Conservation (phyloP, 2,329 filamentous ascomycete genomes). For the Alternaria tenuissima region DNA sequence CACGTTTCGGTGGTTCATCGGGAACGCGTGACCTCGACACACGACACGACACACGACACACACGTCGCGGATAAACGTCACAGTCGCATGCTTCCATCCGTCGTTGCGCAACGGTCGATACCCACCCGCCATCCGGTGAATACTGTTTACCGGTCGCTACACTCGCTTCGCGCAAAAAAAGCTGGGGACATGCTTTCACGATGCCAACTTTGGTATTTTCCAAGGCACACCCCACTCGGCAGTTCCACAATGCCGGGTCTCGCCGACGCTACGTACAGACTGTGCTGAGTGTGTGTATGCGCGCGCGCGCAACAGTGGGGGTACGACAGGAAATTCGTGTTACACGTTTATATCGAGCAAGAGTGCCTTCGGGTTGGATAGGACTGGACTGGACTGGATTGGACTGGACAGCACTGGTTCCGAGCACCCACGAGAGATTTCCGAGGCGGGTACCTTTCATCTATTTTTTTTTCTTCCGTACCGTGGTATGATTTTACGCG, state of each 20-base stretch:
- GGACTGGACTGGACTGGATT: too few relatives aligned
- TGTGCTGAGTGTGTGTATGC: too few relatives aligned
- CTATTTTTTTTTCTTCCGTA: neutral
- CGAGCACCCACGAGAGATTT: neutral
- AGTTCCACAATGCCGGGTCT: slow-evolving; percentile 15
- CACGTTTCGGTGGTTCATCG: slow-evolving; percentile 6
- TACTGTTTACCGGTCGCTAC: neutral
- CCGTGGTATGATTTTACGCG: slow-evolving; percentile 3
- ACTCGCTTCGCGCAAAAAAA: neutral
- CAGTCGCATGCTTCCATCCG: neutral
- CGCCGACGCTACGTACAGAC: slow-evolving; percentile 15
- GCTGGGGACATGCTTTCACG: neutral
- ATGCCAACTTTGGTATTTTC: neutral
- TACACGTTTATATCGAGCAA: slow-evolving; percentile 11
- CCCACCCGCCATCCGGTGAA: slow-evolving; percentile 8
- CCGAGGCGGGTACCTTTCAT: neutral
- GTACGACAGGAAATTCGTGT: neutral
- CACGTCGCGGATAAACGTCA: slow-evolving; percentile 1
- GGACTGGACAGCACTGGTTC: neutral
- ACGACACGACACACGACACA: slow-evolving; percentile 6
- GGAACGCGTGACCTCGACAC: slow-evolving; percentile 2
- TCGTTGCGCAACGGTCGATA: neutral
- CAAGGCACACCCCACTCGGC: slow-evolving; percentile 3
- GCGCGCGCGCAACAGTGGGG: slow-evolving; percentile 2
- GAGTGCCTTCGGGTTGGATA: too few relatives aligned